Evolutionary conservation across 352 stramenopile species (phyloP).

Genomic region (Pythium periplocum): DNA sequence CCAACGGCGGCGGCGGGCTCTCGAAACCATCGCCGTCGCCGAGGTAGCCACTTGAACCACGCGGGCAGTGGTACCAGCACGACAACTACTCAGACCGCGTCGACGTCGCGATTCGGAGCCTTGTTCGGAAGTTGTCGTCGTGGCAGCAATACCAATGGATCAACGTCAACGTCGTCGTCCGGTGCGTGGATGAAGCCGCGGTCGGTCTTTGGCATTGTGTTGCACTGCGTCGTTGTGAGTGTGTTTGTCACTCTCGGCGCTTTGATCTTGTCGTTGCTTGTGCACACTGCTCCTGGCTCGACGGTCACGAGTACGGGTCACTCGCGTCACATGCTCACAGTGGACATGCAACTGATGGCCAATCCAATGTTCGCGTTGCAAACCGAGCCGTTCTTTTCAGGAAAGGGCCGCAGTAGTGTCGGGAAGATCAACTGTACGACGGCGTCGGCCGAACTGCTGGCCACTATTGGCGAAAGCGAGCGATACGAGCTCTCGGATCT

Average conservation of each 20-base stretch:
- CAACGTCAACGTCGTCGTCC: slow-evolving; percentile 4
- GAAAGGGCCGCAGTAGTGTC: slow-evolving; percentile 24
- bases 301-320: slow-evolving; percentile 3
- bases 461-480: slow-evolving; percentile 40
- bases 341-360: slow-evolving; percentile 72
- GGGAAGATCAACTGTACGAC: slow-evolving; percentile 62
- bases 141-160: background rate
- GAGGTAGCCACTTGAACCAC: slow-evolving; percentile 5
- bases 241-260: slow-evolving; percentile 23
- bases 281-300: slow-evolving; percentile 20
- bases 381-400: slow-evolving; percentile 47
- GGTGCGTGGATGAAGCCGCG: slow-evolving; percentile 11
- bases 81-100: too few species aligned
- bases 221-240: slow-evolving; percentile 22
- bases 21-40: slow-evolving; percentile 4
- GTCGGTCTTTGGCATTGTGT: slow-evolving; percentile 9
- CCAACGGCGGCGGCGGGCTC: background rate
- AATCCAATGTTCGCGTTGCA: slow-evolving; percentile 64
- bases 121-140: background rate
- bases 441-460: slow-evolving; percentile 39
- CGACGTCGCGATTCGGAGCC: too few species aligned
- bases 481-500: slow-evolving; percentile 34
- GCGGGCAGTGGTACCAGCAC: background rate
- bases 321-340: slow-evolving; percentile 16
- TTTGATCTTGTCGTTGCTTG: slow-evolving; percentile 39